Evolutionary conservation across 2,329 filamentous ascomycete species (phyloP).

Genomic region (Metarhizium brunneum): DNA sequence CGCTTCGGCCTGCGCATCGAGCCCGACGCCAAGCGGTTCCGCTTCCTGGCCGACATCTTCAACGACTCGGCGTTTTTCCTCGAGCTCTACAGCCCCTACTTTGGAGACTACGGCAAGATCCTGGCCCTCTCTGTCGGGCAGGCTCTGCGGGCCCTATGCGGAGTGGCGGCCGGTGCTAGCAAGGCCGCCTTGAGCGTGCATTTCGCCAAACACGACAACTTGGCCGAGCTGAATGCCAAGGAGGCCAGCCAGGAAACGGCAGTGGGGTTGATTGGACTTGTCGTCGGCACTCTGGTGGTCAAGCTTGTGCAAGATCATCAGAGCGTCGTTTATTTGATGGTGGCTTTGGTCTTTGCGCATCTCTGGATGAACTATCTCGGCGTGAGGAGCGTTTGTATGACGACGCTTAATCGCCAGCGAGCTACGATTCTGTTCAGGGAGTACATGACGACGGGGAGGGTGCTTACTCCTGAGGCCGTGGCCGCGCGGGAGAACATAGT

Average conservation of each 20-base stretch:
- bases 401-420: constrained; percentile 75
- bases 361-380: constrained; percentile 79
- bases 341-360: constrained; percentile 65
- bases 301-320: constrained; percentile 60
- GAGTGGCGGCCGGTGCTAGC: constrained; percentile 79
- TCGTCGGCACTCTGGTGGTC: constrained; percentile 74
- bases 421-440: constrained; percentile 67
- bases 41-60: constrained; percentile 78
- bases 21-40: constrained; percentile 84
- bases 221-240: constrained; percentile 90
- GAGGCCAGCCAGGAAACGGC: constrained; percentile 94
- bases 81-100: constrained; percentile 70
- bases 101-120: constrained; percentile 47
- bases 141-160: constrained; percentile 58
- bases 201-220: constrained; percentile 78
- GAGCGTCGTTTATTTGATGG: constrained; percentile 65
- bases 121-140: constrained; percentile 40
- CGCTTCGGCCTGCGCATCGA: constrained; percentile 73
- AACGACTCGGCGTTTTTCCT: constrained; percentile 81
- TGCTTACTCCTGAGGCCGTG: constrained; percentile 58
- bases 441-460: constrained; percentile 36
- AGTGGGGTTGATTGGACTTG: constrained; percentile 79
- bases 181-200: constrained; percentile 89
- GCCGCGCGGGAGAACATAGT: constrained; percentile 57
- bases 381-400: constrained; percentile 76